Conservation (phyloP, 2,329 filamentous ascomycete species). For the Cyphellophora attinorum region DNA sequence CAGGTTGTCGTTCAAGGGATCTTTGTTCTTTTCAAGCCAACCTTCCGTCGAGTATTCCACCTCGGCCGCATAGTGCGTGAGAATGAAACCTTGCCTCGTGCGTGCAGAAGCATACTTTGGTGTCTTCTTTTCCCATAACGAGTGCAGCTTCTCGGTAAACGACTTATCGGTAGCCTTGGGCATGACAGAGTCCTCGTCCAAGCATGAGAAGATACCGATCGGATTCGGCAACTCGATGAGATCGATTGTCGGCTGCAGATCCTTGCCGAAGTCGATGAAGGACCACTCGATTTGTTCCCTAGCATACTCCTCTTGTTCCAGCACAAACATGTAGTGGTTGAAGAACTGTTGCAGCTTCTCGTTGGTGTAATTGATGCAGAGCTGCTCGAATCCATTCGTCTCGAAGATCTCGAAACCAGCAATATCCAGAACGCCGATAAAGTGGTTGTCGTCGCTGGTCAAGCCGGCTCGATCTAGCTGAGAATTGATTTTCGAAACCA, state of each 20-base stretch:
- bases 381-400: constrained; percentile 94
- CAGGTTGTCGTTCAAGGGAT: constrained; percentile 93
- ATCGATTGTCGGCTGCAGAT: constrained; percentile 94
- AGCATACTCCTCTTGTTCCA: constrained; percentile 97
- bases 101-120: constrained; percentile 84
- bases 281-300: constrained; percentile 98
- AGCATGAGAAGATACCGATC: constrained; percentile 95
- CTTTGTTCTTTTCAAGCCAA: constrained; percentile 99
- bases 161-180: constrained; percentile 94
- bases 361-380: constrained; percentile 99
- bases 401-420: constrained; percentile 99
- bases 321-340: constrained; percentile 99
- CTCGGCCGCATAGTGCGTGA: constrained; percentile 95
- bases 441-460: constrained; percentile 78
- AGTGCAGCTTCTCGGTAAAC: constrained; percentile 96
- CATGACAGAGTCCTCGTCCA: constrained; percentile 98
- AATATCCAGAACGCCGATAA: constrained; percentile 97
- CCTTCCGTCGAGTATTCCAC: constrained; percentile 93
- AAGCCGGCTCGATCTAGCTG: constrained; percentile 81
- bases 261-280: constrained; percentile 97
- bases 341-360: constrained; percentile 99
- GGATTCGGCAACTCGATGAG: constrained; percentile 93
- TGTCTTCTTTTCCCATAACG: constrained; percentile 92
- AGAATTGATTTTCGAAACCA: constrained; percentile 83
- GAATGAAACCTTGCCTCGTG: constrained; percentile 81